These are phyloP conservation scores for Leccinum huronense DNA, from an alignment of 1,284 basidiomycete genomes.

Conservation along the genomic window DNA sequence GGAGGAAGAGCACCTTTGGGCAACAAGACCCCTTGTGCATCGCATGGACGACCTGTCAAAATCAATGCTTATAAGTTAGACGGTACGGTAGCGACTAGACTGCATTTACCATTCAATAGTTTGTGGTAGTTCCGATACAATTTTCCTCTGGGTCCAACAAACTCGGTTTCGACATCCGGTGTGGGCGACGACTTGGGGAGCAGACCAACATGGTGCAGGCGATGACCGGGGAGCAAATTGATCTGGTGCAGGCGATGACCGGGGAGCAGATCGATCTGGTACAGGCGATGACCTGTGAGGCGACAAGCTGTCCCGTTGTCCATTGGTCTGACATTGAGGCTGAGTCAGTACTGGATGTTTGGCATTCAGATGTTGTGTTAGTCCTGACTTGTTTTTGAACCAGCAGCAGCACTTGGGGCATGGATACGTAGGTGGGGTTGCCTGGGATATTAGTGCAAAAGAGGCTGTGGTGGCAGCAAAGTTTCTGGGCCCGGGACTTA, in stretches of 20 bases:
- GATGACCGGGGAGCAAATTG: neutral
- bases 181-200: neutral
- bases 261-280: neutral
- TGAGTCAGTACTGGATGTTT: neutral
- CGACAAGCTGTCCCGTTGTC: neutral
- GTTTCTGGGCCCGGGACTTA: neutral
- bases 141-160: neutral
- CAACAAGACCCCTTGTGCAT: neutral
- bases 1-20: neutral
- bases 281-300: neutral
- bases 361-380: neutral
- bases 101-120: neutral
- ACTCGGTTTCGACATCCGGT: neutral
- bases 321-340: neutral
- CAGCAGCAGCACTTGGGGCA: neutral
- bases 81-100: neutral
- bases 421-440: neutral
- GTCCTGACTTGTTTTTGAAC: slow-evolving; percentile 1
- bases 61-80: neutral
- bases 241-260: neutral
- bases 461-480: neutral
- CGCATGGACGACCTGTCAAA: neutral
- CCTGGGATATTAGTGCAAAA: neutral
- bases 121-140: neutral
- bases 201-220: too few relatives aligned